Base-by-base conservation (phyloP, 1,284 basidiomycete species). In the Mycena sp. region DNA sequence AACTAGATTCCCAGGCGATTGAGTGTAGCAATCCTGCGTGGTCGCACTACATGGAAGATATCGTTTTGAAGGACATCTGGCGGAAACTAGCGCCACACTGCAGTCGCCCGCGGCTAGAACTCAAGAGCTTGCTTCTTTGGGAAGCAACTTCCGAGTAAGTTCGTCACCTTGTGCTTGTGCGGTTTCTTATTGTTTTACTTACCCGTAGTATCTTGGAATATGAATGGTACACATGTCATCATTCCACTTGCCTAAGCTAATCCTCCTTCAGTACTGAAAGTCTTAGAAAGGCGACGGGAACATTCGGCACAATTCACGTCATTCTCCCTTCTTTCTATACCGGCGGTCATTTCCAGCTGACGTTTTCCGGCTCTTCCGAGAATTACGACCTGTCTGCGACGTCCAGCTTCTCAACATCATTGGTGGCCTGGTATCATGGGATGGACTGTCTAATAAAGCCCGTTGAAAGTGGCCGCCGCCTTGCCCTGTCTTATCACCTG, bases 371-470 rank as follows among this genome's bases (percentile, higher is more conserved):
- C 41, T 58, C 46, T 28, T 54, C 54, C 9, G 65, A 67, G 55
- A 55, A 67, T 26, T 67, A 67, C 26, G 65, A 67, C 45, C 40
- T 67, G 23, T 64, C 62, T 5, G 52, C 65, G 4, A 64, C 65
- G n/a, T 67, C 65, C 6, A 64, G 62, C 44, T 67, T 67, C 35
- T 67, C 65, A 45, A 67, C 65, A 21, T 67, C 65, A 3, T 43
- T 67, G 30, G 51, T 67, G 2, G 54, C 62, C 3, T 67, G 65
- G 65, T 64, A 67, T 19, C 65, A 67, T 21, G 65, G 62, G 3
- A 61, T 67, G 29, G 65, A 67, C 38, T 67, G 65, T 35, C 12
- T 45, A 2, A 61, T 67, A 61, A 67, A 64, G 30, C 61, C 62
- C 9, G 54, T 67, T 7, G 65, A 64, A 25, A 48, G 54, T 4